Base-by-base conservation (phyloP, 306 rosid genomes). In the Fragaria ananassa region DNA sequence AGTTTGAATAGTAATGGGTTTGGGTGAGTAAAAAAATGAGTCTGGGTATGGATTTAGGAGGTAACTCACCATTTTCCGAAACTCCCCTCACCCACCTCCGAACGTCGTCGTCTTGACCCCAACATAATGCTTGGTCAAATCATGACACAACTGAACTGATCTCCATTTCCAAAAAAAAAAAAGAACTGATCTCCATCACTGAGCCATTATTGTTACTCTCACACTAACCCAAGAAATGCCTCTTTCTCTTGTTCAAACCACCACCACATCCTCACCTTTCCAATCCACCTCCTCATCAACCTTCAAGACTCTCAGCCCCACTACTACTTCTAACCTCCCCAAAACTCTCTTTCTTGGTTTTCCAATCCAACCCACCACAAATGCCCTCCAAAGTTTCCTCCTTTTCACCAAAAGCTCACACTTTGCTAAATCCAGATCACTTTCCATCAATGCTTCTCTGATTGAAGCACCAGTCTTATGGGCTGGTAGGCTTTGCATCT, bases 401-500 rank as follows among this genome's bases (percentile, higher is more conserved):
- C 68, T 64, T 77, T 82, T 79, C 31, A 78, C 57, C 41, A 75
- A 62, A 80, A 74, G 66, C 62, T 77, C 87, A 61, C 62, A 19
- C 44, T 56, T 1, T 21, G 9, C 21, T 3, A 54, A 73, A 15
- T 53, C 76, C 67, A 70, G 53, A 50, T 13, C 31, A 41, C 25
- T 57, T 29, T 18, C 39, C 10, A 39, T 63, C 21, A 85, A 37
- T 58, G 93, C 97, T 74, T 95, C 96, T 77, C 70, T 94, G 84
- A 70, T 92, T 65, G 98, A 92, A 67, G 63, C 96, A 63, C 98
- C 97, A 0, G 83, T 95, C 71, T 68, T 95, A 6, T 95, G 97
- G 98, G 93, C 86, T 42, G 92, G 97, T 34, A 83, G 98, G 71
- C 63, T 95, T 76, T 95, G 95, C 83, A 75, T 91, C 83, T 92